phyloP scores from a whole-genome alignment of 139 green algal genomes.

The Haematococcus sp. region DNA sequence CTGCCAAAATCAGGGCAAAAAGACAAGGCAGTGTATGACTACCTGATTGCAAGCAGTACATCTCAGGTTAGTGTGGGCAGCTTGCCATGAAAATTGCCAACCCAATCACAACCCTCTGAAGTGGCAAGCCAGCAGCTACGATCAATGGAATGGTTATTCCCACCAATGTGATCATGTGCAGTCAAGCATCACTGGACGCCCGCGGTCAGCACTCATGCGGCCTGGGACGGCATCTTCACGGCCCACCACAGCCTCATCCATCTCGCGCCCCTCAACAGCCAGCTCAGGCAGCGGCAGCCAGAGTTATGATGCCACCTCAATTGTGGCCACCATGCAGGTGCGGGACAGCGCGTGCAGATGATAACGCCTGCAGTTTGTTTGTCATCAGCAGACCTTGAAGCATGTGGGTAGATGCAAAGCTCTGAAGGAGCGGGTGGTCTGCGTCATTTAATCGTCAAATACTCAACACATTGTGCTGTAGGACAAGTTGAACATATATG shows the following conservation, averaged over 20 bases:
- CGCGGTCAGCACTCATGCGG: neutral
- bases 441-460: neutral
- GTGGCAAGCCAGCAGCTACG: too few species aligned
- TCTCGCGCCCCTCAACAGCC: slow-evolving; percentile 16
- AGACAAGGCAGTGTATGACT: slow-evolving; percentile 33
- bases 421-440: neutral
- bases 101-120: too few species aligned
- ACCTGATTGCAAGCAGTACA: slow-evolving; percentile 13
- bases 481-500: slow-evolving; percentile 32
- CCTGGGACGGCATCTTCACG: slow-evolving; percentile 16
- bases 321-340: slow-evolving; percentile 7
- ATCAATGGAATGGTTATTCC: too few species aligned
- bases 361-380: too few species aligned
- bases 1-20: slow-evolving; percentile 11
- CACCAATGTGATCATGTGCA: too few species aligned
- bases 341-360: too few species aligned
- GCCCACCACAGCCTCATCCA: slow-evolving; percentile 4
- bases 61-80: neutral
- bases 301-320: neutral
- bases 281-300: slow-evolving; percentile 13
- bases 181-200: neutral
- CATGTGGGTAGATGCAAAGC: too few species aligned
- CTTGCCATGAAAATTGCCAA: too few species aligned
- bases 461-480: neutral
- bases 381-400: too few species aligned